Base-by-base conservation (phyloP, 129 eudicot species). In the Lactuca saligna region DNA sequence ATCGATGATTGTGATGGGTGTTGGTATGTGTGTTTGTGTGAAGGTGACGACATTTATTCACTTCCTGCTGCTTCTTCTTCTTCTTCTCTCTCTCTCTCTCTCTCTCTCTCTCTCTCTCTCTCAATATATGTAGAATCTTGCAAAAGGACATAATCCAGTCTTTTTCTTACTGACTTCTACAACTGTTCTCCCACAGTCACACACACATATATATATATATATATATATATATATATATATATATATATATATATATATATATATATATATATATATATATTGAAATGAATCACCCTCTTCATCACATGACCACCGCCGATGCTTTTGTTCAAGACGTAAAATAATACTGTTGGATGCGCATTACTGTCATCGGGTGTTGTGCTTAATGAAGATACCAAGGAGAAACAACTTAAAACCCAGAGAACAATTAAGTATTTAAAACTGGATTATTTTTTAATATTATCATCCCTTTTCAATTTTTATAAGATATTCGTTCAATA, bases 291-390 rank as follows among this genome's bases (percentile, higher is more conserved):
- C 81, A 70, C 79, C 63, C 34, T 49, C 85, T 38, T 25, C 29
- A 75, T 85, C 91, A 85, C 91, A 80, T 88, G 91, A 84, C 82
- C 91, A 85, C 85, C 77, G 85, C 83, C 86, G 83, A 83, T 86
- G 49, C 85, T 48, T 66, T 75, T 42, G 57, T 48, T 50, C 7
- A 29, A 62, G 51, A 61, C 29, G 74, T 55, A 61, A 42, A 33
- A 79, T 61, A 31, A 76, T 68, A 69, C 63, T 61, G 31, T 58
- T 59, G 16, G 33, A 71, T 39, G 77, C 63, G 54, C 29, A 57
- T 15, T 60, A 38, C 69, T 72, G 78, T 62, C 58, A 66, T 72
- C 68, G 78, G 72, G 73, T 49, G 20, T 32, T 32, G 54, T 70
- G 73, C 34, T 15, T 49, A 68, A 59, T 79, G 85, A 72, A 74